A percentile compares a stretch with the other conserved stretches of the same genome.
These are phyloP conservation scores for Candida corydali DNA, from an alignment of 805 yeast genomes.

Conservation along the genomic window DNA sequence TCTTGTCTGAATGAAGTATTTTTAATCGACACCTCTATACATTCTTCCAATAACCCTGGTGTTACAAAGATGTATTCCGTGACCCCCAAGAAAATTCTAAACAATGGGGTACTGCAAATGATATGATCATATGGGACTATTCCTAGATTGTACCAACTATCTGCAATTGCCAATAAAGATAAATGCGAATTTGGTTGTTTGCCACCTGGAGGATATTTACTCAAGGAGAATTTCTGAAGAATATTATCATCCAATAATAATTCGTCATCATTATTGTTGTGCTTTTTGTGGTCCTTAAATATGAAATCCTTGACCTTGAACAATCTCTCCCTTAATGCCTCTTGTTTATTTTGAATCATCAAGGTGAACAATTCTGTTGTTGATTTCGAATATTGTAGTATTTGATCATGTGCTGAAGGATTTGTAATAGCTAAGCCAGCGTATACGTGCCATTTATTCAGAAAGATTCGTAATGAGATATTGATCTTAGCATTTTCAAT, in stretches of 20 bases:
- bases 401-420: conserved; percentile 89
- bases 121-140: conserved; percentile 95
- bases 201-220: conserved; percentile 64
- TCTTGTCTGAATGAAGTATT: conserved; percentile 76
- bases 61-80: conserved; percentile 87
- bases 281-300: conserved; percentile 58
- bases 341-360: conserved; percentile 66
- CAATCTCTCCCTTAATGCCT: conserved; percentile 57
- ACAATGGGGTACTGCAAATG: conserved; percentile 90
- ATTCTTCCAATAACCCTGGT: conserved; percentile 75
- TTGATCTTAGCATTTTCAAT: conserved; percentile 94
- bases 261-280: conserved; percentile 45
- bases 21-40: conserved; percentile 65
- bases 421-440: conserved; percentile 96
- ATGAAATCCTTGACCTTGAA: conserved; percentile 67
- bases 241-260: conserved; percentile 73
- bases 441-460: conserved; percentile 97
- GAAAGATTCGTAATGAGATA: conserved; percentile 82
- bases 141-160: conserved; percentile 82
- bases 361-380: conserved; percentile 78
- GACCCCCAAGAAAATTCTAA: conserved; percentile 90
- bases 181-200: conserved; percentile 83
- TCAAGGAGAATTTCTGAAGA: conserved; percentile 73
- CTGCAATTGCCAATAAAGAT: conserved; percentile 85
- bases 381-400: conserved; percentile 82